Base-by-base conservation (phyloP, 768 basidiomycete genomes). In the Chalciporus pseudorubinellus region DNA sequence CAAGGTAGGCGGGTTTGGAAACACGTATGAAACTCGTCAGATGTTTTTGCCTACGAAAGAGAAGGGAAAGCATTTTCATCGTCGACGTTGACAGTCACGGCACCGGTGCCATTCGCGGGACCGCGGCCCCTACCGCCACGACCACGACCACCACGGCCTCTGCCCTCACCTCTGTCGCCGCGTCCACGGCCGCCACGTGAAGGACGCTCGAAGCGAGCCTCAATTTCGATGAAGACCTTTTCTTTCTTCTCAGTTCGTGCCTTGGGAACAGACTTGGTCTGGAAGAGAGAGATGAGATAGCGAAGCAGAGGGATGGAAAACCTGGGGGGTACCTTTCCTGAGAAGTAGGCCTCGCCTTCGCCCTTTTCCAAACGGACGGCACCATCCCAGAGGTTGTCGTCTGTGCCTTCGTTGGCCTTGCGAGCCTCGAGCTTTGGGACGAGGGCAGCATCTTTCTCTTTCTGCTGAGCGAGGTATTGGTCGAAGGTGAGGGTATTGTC, bases 401-500 rank as follows among this genome's bases (percentile, higher is more conserved):
- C 85, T 28, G 79, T 77, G 53, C 89, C 89, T 51, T 92, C 92
- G 69, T 91, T 89, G 61, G 86, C 92, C 71, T 85, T 81, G 51
- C 80, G 74, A 34, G 70, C 71, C 69, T 94, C 92, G 66, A 92
- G 80, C 74, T 93, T 91, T 64, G 88, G 89, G 41, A 92, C 70
- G 62, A 70, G 64, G 40, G 77, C 56, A 21, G 62, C 64, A 1
- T 80, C 79, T 64, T 77, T 79, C 56, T 85, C 84, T 69, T 81
- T 84, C 70, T 87, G 77, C 72, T 92, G 84, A 59, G 92, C 88
- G 54, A 89, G 77, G 76, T 94, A 98, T 68, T 98, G 87, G 45
- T 97, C 95, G 66, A 94, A 80, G 38, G 95, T 95, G 64, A 97
- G 81, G 39, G 91, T 93, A 72, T 93, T 91, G 71, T 95, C 92